phyloP scores from a whole-genome alignment of 352 stramenopile species.

The Globisporangium rhizosaccharum region DNA sequence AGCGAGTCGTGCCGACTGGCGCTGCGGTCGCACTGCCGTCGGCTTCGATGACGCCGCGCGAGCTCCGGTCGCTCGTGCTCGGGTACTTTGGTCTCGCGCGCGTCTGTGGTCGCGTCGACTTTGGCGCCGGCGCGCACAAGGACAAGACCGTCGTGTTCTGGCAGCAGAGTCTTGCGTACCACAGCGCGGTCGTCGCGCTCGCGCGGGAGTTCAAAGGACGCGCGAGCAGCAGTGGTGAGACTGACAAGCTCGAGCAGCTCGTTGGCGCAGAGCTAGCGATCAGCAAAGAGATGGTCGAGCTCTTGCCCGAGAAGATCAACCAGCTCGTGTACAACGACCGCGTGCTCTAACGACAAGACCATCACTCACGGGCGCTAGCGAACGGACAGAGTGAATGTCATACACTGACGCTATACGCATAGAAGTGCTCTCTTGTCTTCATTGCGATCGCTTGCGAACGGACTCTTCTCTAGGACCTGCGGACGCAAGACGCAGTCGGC shows the following conservation, averaged over 20 bases:
- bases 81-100: slow-evolving; percentile 62
- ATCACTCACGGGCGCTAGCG: not conserved
- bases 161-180: slow-evolving; percentile 51
- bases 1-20: slow-evolving; percentile 28
- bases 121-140: slow-evolving; percentile 22
- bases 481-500: too few species aligned
- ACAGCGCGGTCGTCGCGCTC: slow-evolving; percentile 37
- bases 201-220: slow-evolving; percentile 31
- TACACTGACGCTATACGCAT: not conserved
- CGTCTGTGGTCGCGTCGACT: slow-evolving; percentile 50
- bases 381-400: not conserved
- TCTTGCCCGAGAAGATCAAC: slow-evolving; percentile 78
- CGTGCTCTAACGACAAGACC: slow-evolving; percentile 12
- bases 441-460: not conserved
- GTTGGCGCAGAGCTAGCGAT: slow-evolving; percentile 56
- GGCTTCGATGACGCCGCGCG: slow-evolving; percentile 21
- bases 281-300: slow-evolving; percentile 50
- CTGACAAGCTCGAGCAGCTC: slow-evolving; percentile 19
- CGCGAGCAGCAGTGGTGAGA: slow-evolving; percentile 5
- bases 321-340: slow-evolving; percentile 67
- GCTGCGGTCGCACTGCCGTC: slow-evolving; percentile 24
- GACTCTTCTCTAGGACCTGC: too few species aligned
- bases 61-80: slow-evolving; percentile 40
- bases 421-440: not conserved
- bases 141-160: slow-evolving; percentile 54